Evolutionary conservation across 106 monocot genomes (phyloP).

Genomic region (Cymbidium sinense): DNA sequence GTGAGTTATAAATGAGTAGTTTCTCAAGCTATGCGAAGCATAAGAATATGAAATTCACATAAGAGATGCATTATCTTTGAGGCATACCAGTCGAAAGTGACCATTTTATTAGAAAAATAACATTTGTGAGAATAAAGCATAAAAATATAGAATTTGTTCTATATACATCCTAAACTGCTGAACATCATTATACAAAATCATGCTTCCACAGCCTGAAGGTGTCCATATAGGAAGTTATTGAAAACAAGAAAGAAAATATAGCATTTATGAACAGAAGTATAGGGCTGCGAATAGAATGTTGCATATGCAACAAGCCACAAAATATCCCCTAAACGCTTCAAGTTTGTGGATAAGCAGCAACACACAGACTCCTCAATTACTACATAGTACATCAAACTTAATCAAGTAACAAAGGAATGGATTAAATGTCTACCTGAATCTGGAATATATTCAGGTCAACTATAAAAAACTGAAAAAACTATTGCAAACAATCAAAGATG

Average conservation of each 20-base stretch:
- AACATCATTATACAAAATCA: background rate
- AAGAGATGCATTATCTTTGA: background rate
- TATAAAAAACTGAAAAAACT: background rate
- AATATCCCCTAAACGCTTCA: background rate
- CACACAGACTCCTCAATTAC: background rate
- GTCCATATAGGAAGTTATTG: background rate
- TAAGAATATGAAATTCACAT: background rate
- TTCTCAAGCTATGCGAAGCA: background rate
- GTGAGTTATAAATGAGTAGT: background rate
- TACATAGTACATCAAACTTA: background rate
- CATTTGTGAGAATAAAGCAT: background rate
- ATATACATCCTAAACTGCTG: background rate
- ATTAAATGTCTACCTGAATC: background rate
- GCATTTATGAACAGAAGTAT: background rate
- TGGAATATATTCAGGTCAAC: background rate
- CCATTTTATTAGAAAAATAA: background rate
- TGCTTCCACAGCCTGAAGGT: background rate
- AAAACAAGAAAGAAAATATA: background rate
- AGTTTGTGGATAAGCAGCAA: background rate
- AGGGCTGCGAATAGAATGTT: background rate
- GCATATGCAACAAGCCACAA: background rate
- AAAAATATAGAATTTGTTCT: background rate
- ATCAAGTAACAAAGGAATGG: background rate
- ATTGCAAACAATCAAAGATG: background rate
- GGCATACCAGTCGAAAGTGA: background rate